Percentiles rank a stretch among this genome's conserved stretches.
These are phyloP conservation scores for Solanum verrucosum DNA, from an alignment of 257 asterid species.

Conservation along the genomic window DNA sequence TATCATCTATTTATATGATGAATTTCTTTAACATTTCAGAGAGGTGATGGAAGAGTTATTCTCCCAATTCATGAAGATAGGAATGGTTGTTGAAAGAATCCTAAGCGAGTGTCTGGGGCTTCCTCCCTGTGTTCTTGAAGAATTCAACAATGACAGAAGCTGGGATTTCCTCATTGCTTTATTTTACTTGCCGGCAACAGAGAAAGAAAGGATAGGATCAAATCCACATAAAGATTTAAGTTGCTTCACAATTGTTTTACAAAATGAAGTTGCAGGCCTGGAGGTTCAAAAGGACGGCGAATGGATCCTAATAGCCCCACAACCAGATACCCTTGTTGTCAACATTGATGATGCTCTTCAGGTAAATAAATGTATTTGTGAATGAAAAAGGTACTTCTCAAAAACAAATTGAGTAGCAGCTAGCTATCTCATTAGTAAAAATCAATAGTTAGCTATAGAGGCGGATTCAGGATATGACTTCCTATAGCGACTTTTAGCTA, in stretches of 20 bases:
- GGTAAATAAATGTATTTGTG: conserved; percentile 9
- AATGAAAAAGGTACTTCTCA: not conserved
- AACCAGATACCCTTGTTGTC: conserved; percentile 30
- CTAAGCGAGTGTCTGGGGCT: conserved; percentile 50
- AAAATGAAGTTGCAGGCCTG: conserved; percentile 49
- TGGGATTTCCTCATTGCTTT: conserved; percentile 51
- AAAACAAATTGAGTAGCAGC: not conserved
- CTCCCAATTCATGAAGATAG: conserved; percentile 21
- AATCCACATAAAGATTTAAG: conserved; percentile 41
- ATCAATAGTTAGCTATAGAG: not conserved
- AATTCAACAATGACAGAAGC: conserved; percentile 38
- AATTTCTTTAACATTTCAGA: conserved; percentile 10
- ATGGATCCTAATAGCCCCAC: conserved; percentile 32
- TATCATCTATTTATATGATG: not conserved
- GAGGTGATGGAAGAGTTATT: conserved; percentile 37
- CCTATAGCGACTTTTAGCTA: not conserved
- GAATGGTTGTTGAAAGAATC: conserved; percentile 30
- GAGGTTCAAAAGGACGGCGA: conserved; percentile 32
- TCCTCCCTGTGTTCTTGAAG: conserved; percentile 29
- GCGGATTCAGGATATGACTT: not conserved
- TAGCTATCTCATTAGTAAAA: not conserved
- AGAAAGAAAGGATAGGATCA: conserved; percentile 24
- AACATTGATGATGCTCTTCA: conserved; percentile 34
- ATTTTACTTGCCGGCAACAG: conserved; percentile 36
- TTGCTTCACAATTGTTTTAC: conserved; percentile 30